Base-by-base conservation (phyloP, 805 yeast genomes). In the Hanseniaspora meyeri region DNA sequence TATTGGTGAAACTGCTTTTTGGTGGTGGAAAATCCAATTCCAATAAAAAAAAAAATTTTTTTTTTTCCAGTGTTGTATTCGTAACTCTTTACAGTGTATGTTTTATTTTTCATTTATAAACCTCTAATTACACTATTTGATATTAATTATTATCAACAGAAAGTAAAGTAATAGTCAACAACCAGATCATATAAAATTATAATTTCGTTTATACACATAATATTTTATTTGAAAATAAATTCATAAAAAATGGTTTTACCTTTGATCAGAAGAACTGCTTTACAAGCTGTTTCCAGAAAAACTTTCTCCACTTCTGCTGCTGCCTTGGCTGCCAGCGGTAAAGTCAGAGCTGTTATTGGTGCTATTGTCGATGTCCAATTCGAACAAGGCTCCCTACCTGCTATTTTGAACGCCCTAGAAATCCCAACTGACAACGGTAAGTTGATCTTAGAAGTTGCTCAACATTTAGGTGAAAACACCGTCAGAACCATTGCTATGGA, bases 401-500 rank as follows among this genome's bases (percentile, higher is more conserved):
- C 95, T 65, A 93, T 93, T 79, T 82, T 89, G 71, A 93, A 93
- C 76, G 97, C 98, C 67, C 82, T 93, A 70, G 89, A 87, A 75
- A 82, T 93, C 72, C 82, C 87, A 73, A 81, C 80, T 68, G 80
- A 81, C 68, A 75, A 79, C 64, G 90, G 89, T 68, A 80, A 80
- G 70, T 83, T 93, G 72, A 89, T 93, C 65, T 83, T 93, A 70
- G 98, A 93, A 80, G 98, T 93, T 68, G 93, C 98, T 70, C 98
- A 93, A 82, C 98, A 93, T 78, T 83, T 93, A 76, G 98, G 98
- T 82, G 97, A 93, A 82, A 89, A 89, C 87, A 86, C 97, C 68
- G 97, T 93, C 74, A 91, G 98, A 85, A 85, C 98, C 74, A 93
- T 93, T 85, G 97, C 98, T 73, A 93, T 93, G 98, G 98, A 93